These are phyloP conservation scores for Acer negundo DNA, from an alignment of 345 rosid species.

Conservation along the genomic window DNA sequence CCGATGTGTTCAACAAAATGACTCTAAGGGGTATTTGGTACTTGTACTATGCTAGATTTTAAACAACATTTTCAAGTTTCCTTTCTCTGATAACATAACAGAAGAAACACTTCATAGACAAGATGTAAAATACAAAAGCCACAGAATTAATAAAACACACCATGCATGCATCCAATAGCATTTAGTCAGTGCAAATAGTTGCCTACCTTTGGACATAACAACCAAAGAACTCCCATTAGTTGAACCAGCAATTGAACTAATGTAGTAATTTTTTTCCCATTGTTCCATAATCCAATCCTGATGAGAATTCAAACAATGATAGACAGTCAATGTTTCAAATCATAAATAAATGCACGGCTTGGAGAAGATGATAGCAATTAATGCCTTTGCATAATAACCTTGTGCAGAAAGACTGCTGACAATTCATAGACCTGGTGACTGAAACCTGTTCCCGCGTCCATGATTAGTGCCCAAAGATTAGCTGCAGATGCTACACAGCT, in stretches of 20 bases:
- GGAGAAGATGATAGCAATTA: slow-evolving; percentile 20
- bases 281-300: slow-evolving; percentile 99
- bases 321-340: slow-evolving; percentile 18
- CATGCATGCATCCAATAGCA: background rate
- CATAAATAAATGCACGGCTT: background rate
- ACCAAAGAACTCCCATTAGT: slow-evolving; percentile 89
- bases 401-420: slow-evolving; percentile 81
- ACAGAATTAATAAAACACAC: background rate
- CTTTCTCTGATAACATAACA: background rate
- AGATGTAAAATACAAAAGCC: background rate
- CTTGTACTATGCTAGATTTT: no score
- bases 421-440: slow-evolving; percentile 83
- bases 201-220: slow-evolving; percentile 92
- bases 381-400: slow-evolving; percentile 46
- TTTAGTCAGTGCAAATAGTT: slow-evolving; percentile 4
- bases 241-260: slow-evolving; percentile 93
- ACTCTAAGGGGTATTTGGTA: background rate
- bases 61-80: background rate
- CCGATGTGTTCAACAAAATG: background rate
- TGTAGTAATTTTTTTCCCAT: slow-evolving; percentile 94
- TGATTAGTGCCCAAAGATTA: slow-evolving; percentile 94
- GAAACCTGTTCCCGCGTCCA: slow-evolving; percentile 99
- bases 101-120: background rate
- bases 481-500: slow-evolving; percentile 89
- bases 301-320: slow-evolving; percentile 23